Percentiles rank a stretch among this genome's conserved stretches.
Evolutionary conservation across 2,329 filamentous ascomycete species (phyloP).

Genomic region (Colletotrichum horii): DNA sequence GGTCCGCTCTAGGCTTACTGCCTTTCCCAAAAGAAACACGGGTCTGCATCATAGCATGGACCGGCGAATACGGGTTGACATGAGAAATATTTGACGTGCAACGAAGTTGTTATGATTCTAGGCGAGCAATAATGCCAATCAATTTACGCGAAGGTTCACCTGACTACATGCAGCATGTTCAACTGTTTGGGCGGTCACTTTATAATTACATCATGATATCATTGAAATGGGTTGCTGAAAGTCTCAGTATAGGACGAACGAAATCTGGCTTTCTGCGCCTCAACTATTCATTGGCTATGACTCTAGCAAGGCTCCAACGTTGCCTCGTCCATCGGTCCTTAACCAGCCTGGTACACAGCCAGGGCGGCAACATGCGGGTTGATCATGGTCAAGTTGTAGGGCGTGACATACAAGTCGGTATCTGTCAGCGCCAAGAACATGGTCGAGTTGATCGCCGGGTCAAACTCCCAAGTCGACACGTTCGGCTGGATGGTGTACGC

Average conservation of each 20-base stretch:
- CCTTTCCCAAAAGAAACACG: not conserved
- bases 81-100: constrained; percentile 4
- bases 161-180: accelerated
- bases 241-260: not conserved
- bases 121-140: constrained; percentile 12
- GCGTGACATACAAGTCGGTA: constrained; percentile 68
- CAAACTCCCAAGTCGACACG: constrained; percentile 67
- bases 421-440: constrained; percentile 83
- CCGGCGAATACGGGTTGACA: not conserved
- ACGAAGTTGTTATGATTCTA: not conserved
- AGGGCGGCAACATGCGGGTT: constrained; percentile 80
- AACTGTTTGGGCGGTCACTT: not conserved
- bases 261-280: not conserved
- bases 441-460: constrained; percentile 76
- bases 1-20: not conserved
- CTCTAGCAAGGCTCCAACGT: accelerated
- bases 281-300: accelerated
- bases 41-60: not conserved
- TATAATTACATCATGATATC: not conserved
- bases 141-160: not conserved
- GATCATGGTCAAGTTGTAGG: constrained; percentile 76
- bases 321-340: constrained; percentile 27
- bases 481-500: constrained; percentile 78
- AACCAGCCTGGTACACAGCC: constrained; percentile 80
- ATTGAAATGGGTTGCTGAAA: not conserved